Evolutionary conservation across 139 green algal species (phyloP).

Genomic region (Picochlorum sp.): DNA sequence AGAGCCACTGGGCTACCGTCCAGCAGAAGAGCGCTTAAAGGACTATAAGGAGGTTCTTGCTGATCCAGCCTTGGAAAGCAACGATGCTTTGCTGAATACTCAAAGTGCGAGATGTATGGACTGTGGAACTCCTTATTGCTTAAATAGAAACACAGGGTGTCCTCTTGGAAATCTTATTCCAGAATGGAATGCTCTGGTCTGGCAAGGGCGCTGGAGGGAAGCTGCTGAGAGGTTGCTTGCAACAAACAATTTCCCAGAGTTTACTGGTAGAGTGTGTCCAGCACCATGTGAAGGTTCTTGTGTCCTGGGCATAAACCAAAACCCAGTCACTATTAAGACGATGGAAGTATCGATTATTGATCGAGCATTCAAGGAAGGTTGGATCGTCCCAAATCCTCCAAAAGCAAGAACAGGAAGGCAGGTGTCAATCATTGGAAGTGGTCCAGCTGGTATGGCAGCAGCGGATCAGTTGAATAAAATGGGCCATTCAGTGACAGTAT

Average conservation of each 20-base stretch:
- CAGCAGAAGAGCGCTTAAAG: conserved; percentile 62
- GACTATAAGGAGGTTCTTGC: conserved; percentile 84
- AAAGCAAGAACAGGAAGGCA: conserved; percentile 57
- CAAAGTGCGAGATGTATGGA: conserved; percentile 92
- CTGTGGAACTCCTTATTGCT: conserved; percentile 95
- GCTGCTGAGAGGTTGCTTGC: conserved; percentile 85
- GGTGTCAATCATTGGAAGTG: conserved; percentile 81
- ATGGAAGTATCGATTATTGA: conserved; percentile 58
- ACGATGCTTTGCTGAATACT: conserved; percentile 68
- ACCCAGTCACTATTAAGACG: conserved; percentile 91
- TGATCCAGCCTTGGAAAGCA: conserved; percentile 14
- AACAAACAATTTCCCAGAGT: conserved; percentile 99
- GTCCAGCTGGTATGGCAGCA: conserved; percentile 82
- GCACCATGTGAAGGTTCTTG: conserved; percentile 91
- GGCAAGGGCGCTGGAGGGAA: conserved; percentile 83
- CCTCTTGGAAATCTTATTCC: conserved; percentile 91
- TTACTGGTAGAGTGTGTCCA: conserved; percentile 87
- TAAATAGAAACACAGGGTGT: conserved; percentile 67
- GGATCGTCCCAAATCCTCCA: conserved; percentile 82
- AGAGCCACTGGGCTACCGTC: conserved; percentile 69
- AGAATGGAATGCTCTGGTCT: conserved; percentile 94
- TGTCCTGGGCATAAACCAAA: conserved; percentile 94
- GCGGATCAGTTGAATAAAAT: conserved; percentile 97
- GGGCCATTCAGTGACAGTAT: conserved; percentile 81
- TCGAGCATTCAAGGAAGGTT: conserved; percentile 84